These are phyloP conservation scores for Juncus effusus DNA, from an alignment of 176 grass and related monocot species.

Conservation along the genomic window DNA sequence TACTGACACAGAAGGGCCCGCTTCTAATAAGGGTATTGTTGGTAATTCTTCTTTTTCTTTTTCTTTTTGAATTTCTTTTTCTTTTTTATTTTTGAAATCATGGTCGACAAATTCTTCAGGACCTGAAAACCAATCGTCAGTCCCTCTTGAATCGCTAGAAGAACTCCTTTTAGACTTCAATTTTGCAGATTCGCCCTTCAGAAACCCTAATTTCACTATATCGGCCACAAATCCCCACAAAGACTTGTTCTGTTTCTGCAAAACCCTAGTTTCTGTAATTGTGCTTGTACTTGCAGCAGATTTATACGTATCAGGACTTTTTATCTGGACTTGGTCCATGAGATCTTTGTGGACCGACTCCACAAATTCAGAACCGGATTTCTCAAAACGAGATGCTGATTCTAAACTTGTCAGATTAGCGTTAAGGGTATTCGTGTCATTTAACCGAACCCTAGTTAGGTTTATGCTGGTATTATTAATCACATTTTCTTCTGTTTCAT, in stretches of 20 bases:
- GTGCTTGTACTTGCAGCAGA: constrained; percentile 42
- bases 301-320: constrained; percentile 63
- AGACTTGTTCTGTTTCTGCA: constrained; percentile 54
- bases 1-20: background rate
- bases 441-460: constrained; percentile 37
- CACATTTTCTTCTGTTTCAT: constrained; percentile 41
- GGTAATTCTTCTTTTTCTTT: constrained; percentile 13
- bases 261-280: constrained; percentile 47
- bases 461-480: constrained; percentile 44
- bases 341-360: constrained; percentile 46
- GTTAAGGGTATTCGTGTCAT: constrained; percentile 7
- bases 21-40: constrained; percentile 20
- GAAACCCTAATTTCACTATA: constrained; percentile 74
- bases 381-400: constrained; percentile 71
- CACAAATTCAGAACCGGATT: constrained; percentile 65
- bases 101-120: constrained; percentile 48
- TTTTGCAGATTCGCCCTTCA: constrained; percentile 45
- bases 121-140: constrained; percentile 77
- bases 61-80: background rate
- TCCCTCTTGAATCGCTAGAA: constrained; percentile 65
- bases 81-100: constrained; percentile 38
- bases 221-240: constrained; percentile 89
- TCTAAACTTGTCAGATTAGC: constrained; percentile 35
- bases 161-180: constrained; percentile 70
- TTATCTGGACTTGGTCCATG: constrained; percentile 41